These are phyloP conservation scores for Nannizziopsis barbatae DNA, from an alignment of 2,329 filamentous ascomycete species.

Conservation along the genomic window DNA sequence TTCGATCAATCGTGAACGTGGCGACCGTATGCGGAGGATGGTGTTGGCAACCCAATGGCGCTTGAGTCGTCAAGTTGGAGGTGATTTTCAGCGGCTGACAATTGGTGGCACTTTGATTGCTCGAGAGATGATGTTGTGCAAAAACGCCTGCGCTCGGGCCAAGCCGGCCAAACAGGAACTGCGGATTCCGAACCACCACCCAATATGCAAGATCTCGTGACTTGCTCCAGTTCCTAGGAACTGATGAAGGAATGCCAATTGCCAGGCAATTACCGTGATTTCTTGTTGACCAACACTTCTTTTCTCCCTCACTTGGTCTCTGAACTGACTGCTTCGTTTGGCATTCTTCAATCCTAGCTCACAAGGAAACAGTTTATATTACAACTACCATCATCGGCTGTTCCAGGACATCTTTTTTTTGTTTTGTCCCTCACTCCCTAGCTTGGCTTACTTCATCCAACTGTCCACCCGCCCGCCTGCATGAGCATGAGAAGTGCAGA, in stretches of 20 bases:
- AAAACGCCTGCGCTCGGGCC: slow-evolving; percentile 15
- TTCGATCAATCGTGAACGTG: neutral
- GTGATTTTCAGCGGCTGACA: slow-evolving; percentile 8
- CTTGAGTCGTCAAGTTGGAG: neutral
- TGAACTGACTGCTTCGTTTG: too few species aligned
- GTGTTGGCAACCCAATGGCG: neutral
- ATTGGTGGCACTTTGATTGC: slow-evolving; percentile 8
- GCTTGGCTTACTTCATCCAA: slow-evolving; percentile 10
- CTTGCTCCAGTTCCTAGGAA: slow-evolving; percentile 8
- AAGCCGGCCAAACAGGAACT: slow-evolving; percentile 13
- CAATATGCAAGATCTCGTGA: slow-evolving; percentile 11
- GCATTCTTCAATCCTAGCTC: neutral
- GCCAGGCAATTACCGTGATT: neutral
- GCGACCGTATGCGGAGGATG: neutral
- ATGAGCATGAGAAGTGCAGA: slow-evolving; percentile 20
- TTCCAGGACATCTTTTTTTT: neutral
- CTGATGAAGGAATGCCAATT: too few species aligned
- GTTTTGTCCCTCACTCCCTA: slow-evolving; percentile 2
- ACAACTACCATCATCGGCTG: too few species aligned
- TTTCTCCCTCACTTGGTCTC: neutral
- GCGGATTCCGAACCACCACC: slow-evolving; percentile 4
- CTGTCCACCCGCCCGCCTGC: neutral
- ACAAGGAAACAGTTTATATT: too few species aligned
- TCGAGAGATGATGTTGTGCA: slow-evolving; percentile 12
- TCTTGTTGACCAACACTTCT: slow-evolving; percentile 4